Evolutionary conservation across 805 yeast genomes (phyloP).

Genomic region (Cephaloascus fragrans): DNA sequence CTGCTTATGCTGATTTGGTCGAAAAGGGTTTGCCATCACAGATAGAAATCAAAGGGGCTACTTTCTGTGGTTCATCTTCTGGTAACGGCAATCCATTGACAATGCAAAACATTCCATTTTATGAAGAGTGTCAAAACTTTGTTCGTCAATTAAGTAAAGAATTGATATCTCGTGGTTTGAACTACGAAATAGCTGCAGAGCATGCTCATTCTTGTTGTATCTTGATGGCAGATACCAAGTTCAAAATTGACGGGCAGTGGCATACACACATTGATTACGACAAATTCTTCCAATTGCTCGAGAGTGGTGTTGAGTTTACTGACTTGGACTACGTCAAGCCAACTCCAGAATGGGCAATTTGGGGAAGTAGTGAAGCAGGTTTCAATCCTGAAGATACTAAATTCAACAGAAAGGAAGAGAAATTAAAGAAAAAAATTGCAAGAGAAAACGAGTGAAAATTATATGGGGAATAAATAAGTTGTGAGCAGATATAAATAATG

Average conservation of each 20-base stretch:
- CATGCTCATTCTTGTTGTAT: slow-evolving; percentile 95
- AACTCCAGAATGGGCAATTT: slow-evolving; percentile 88
- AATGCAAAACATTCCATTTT: slow-evolving; percentile 92
- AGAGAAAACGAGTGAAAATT: too few relatives aligned
- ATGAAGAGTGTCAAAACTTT: slow-evolving; percentile 77
- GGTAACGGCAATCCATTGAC: slow-evolving; percentile 84
- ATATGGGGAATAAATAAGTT: too few relatives aligned
- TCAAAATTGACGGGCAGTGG: slow-evolving; percentile 68
- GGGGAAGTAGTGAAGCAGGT: slow-evolving; percentile 81
- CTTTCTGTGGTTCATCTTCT: slow-evolving; percentile 83
- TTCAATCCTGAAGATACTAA: slow-evolving; percentile 81
- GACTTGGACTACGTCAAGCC: slow-evolving; percentile 73
- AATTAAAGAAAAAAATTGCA: slow-evolving; percentile 33
- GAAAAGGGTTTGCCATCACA: slow-evolving; percentile 75
- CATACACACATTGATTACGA: slow-evolving; percentile 82
- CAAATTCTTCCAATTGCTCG: slow-evolving; percentile 61
- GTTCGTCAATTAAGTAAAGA: slow-evolving; percentile 56
- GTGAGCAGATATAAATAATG: too few relatives aligned
- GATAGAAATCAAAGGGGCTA: slow-evolving; percentile 90
- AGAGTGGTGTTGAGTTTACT: slow-evolving; percentile 54
- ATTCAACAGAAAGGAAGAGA: slow-evolving; percentile 54
- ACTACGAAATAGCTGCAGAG: slow-evolving; percentile 84
- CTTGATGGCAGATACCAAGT: slow-evolving; percentile 66
- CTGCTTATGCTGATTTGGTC: slow-evolving; percentile 82
- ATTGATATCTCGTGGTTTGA: slow-evolving; percentile 54